Conservation (phyloP, 2,329 filamentous ascomycete species). For the Nemania diffusa region DNA sequence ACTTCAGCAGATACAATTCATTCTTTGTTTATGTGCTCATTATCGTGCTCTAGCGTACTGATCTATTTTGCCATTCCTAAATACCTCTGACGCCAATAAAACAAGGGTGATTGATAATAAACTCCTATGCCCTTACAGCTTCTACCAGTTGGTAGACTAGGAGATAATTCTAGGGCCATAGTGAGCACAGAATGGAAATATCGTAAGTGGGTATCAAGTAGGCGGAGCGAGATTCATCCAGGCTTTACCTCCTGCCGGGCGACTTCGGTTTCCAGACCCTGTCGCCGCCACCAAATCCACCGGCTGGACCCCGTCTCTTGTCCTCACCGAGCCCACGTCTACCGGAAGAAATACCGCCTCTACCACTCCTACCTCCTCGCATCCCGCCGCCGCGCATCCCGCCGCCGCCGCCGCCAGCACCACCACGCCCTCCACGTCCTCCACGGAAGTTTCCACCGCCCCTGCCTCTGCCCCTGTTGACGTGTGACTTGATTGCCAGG, state of each 20-base stretch:
- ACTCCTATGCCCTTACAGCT: not conserved
- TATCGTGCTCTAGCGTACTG: not conserved
- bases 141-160: constrained; percentile 5
- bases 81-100: constrained; percentile 32
- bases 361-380: constrained; percentile 49
- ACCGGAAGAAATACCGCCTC: constrained; percentile 56
- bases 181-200: constrained; percentile 6
- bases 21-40: not conserved
- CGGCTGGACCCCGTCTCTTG: constrained; percentile 56
- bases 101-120: constrained; percentile 7
- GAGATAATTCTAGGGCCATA: not conserved
- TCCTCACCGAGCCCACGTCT: constrained; percentile 63
- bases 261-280: constrained; percentile 56
- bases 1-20: not conserved
- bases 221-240: constrained; percentile 12
- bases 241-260: constrained; percentile 45
- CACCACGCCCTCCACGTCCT: constrained; percentile 33
- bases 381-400: constrained; percentile 39
- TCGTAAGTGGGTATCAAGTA: constrained; percentile 33
- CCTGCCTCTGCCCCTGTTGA: constrained; percentile 50
- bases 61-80: constrained; percentile 22
- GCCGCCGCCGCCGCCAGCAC: constrained; percentile 40
- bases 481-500: constrained; percentile 62
- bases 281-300: constrained; percentile 47
- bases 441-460: constrained; percentile 44